Conservation (phyloP, 2,329 filamentous ascomycete species). For the Fusarium ramigenum region DNA sequence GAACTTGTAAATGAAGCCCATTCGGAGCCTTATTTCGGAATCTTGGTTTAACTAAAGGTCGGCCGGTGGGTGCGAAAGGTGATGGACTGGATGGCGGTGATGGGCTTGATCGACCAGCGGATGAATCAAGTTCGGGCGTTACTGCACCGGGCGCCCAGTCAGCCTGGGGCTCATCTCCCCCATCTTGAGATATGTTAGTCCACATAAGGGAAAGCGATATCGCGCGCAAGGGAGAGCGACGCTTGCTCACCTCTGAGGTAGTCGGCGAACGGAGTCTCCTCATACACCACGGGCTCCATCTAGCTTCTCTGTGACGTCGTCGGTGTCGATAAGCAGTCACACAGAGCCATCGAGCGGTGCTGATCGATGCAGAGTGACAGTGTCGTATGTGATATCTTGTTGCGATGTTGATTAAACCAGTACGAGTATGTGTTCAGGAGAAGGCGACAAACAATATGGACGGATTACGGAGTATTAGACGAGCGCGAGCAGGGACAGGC, state of each 20-base stretch:
- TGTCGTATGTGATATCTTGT: constrained; percentile 17
- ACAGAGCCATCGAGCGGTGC: constrained; percentile 45
- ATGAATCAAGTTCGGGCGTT: constrained; percentile 47
- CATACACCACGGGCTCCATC: constrained; percentile 87
- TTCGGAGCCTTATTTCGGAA: constrained; percentile 61
- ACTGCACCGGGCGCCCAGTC: constrained; percentile 58
- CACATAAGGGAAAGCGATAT: not conserved
- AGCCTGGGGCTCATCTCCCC: constrained; percentile 56
- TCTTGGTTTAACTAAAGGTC: constrained; percentile 62
- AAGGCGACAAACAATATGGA: constrained; percentile 24
- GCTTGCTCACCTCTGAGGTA: constrained; percentile 80
- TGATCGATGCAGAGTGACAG: constrained; percentile 15
- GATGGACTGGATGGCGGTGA: constrained; percentile 60
- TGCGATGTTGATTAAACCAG: constrained; percentile 21
- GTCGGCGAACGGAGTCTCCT: constrained; percentile 87
- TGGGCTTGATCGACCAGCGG: constrained; percentile 50
- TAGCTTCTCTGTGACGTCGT: constrained; percentile 45
- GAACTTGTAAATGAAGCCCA: constrained; percentile 55
- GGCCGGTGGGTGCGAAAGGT: constrained; percentile 66
- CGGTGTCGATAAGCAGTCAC: constrained; percentile 39
- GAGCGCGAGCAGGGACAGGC: constrained; percentile 35
- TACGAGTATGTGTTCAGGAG: constrained; percentile 34
- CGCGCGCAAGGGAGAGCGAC: not conserved
- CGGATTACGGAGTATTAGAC: constrained; percentile 18
- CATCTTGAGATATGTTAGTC: constrained; percentile 50